Percentiles rank a stretch among this genome's conserved stretches.
Evolutionary conservation across 1,284 basidiomycete species (phyloP).

Genomic region (Trichosporon faecale): DNA sequence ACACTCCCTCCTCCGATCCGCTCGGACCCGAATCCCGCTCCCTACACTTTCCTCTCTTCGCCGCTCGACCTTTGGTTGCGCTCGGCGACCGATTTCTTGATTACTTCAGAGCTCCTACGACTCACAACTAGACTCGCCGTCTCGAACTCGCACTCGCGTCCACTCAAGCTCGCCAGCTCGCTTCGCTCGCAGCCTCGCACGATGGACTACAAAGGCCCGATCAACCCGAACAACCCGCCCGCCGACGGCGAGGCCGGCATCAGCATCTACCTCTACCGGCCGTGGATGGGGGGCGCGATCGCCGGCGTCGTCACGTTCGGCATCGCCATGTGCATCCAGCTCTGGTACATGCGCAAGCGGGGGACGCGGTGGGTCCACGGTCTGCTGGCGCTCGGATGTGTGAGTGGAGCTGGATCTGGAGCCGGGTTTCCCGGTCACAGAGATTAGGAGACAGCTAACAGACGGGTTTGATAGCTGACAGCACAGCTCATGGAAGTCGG

Average conservation of each 20-base stretch:
- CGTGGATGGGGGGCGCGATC: conserved; percentile 40
- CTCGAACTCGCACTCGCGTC: background rate
- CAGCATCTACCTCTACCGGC: conserved; percentile 50
- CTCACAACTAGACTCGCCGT: too few species aligned
- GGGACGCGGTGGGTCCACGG: conserved; percentile 31
- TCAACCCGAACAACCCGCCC: conserved; percentile 36
- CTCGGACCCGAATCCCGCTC: background rate
- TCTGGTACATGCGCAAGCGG: conserved; percentile 29
- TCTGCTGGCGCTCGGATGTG: conserved; percentile 29
- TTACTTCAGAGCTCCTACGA: too few species aligned
- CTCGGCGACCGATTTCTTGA: too few species aligned
- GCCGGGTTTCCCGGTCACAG: background rate
- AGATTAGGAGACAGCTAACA: too few species aligned
- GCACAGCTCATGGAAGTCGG: conserved; percentile 40
- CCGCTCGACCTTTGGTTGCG: background rate
- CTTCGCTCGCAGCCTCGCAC: background rate
- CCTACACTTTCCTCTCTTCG: background rate
- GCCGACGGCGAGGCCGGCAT: conserved; percentile 40
- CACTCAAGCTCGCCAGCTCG: background rate
- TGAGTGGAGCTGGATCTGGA: conserved; percentile 25
- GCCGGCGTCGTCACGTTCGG: conserved; percentile 42
- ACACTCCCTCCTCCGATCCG: background rate
- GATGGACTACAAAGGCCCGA: conserved; percentile 38
- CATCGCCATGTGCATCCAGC: conserved; percentile 36
- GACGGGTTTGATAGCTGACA: background rate